phyloP scores from a whole-genome alignment of 306 rosid species.

The Pueraria montana region DNA sequence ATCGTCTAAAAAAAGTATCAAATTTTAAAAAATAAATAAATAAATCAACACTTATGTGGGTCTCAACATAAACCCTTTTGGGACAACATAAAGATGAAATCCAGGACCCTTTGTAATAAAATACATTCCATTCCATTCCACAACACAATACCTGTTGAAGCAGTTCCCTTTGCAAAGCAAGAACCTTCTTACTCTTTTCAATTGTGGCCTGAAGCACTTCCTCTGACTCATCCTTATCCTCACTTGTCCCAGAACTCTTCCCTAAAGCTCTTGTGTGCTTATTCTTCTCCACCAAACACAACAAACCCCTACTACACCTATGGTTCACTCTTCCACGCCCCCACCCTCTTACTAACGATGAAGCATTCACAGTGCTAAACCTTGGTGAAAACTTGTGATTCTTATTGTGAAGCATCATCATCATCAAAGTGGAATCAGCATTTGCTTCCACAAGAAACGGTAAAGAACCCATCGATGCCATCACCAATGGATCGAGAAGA shows the following conservation, averaged over 20 bases:
- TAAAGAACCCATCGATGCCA: conserved; percentile 68
- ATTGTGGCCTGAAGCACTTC: conserved; percentile 73
- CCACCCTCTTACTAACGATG: conserved; percentile 43
- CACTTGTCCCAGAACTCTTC: conserved; percentile 54
- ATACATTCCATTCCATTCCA: not conserved
- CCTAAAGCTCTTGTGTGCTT: conserved; percentile 56
- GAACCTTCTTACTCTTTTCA: conserved; percentile 87
- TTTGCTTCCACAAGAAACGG: conserved; percentile 62
- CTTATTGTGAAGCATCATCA: conserved; percentile 50
- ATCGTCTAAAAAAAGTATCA: not conserved
- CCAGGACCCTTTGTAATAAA: not conserved
- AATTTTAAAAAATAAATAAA: not conserved
- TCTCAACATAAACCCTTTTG: conserved; percentile 34
- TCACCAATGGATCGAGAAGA: conserved; percentile 38
- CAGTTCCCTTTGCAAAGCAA: conserved; percentile 78
- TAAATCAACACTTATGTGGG: not conserved
- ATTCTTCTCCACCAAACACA: conserved; percentile 44
- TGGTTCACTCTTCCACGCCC: conserved; percentile 54
- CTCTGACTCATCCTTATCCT: conserved; percentile 61
- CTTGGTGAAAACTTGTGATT: conserved; percentile 45
- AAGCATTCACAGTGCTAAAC: conserved; percentile 25
- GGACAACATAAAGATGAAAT: not conserved
- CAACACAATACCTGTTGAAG: conserved; percentile 76
- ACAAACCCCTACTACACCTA: conserved; percentile 53
- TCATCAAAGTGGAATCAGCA: conserved; percentile 52